phyloP scores from a whole-genome alignment of 352 stramenopile species.

The Phytophthora hybrid region DNA sequence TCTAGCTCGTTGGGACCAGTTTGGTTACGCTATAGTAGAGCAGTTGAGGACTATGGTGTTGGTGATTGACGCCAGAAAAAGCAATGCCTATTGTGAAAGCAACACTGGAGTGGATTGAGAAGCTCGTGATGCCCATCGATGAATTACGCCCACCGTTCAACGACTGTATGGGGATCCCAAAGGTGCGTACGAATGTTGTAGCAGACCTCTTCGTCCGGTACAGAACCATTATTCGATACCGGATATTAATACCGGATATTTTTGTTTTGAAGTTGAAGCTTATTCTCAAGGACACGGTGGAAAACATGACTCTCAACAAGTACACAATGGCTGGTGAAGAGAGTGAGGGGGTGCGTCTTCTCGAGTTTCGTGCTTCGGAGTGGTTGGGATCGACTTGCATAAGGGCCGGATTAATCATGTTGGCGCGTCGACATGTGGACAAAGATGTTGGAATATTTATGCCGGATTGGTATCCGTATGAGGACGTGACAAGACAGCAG shows the following conservation, averaged over 20 bases:
- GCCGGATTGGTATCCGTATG: slow-evolving; percentile 10
- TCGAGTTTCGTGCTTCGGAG: slow-evolving; percentile 3
- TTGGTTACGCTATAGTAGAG: not conserved
- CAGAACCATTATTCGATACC: not conserved
- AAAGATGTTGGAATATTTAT: slow-evolving; percentile 5
- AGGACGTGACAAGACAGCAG: not conserved
- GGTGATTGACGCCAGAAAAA: slow-evolving; percentile 4
- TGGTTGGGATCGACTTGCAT: slow-evolving; percentile 17
- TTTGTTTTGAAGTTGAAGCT: slow-evolving; percentile 5
- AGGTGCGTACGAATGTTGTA: slow-evolving; percentile 14
- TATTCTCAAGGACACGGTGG: not conserved
- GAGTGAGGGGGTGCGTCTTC: slow-evolving; percentile 10
- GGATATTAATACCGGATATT: slow-evolving; percentile 6
- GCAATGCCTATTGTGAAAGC: not conserved
- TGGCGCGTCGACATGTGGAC: not conserved
- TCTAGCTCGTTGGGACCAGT: slow-evolving; percentile 1
- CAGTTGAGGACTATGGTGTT: slow-evolving; percentile 2
- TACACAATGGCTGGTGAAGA: slow-evolving; percentile 4
- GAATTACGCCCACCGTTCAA: not conserved
- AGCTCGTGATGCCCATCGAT: not conserved
- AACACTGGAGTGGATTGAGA: not conserved
- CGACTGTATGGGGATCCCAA: not conserved
- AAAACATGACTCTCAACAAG: slow-evolving; percentile 17
- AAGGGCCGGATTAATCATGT: slow-evolving; percentile 1
- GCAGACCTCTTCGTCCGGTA: not conserved